Evolutionary conservation across 2,329 filamentous ascomycete genomes (phyloP).

Genomic region (Rasamsonia emersonii): DNA sequence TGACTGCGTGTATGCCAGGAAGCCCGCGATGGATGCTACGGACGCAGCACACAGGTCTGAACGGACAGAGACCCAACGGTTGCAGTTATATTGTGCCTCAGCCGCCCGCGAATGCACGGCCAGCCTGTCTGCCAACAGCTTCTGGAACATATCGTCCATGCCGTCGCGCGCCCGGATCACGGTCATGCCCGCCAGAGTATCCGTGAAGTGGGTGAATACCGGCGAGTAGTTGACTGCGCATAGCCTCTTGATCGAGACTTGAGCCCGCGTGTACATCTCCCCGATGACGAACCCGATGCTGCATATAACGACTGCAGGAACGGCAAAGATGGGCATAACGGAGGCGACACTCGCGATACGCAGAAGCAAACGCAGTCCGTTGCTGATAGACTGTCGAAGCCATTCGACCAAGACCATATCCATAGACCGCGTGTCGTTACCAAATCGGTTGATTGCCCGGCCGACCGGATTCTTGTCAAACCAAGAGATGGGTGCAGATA

Average conservation of each 20-base stretch:
- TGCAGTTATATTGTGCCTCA: constrained; percentile 48
- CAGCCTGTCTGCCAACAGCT: constrained; percentile 44
- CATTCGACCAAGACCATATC: constrained; percentile 42
- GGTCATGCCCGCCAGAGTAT: constrained; percentile 43
- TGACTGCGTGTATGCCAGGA: constrained; percentile 42
- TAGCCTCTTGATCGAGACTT: constrained; percentile 40
- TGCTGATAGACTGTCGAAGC: constrained; percentile 29
- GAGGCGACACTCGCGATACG: constrained; percentile 42
- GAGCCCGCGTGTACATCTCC: constrained; percentile 45
- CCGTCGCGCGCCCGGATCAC: constrained; percentile 45
- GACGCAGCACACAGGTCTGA: constrained; percentile 48
- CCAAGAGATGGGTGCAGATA: constrained; percentile 50
- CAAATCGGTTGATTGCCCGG: constrained; percentile 40
- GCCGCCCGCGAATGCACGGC: constrained; percentile 39
- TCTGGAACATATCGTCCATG: constrained; percentile 42
- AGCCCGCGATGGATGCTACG: constrained; percentile 44
- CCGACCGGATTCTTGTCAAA: constrained; percentile 48
- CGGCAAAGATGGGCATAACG: constrained; percentile 45
- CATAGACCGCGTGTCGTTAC: constrained; percentile 50
- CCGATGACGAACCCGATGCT: constrained; percentile 39
- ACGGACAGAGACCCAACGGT: constrained; percentile 50
- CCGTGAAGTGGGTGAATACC: constrained; percentile 50
- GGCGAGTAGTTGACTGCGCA: constrained; percentile 44
- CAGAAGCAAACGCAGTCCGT: constrained; percentile 36
- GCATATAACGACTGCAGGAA: constrained; percentile 41